These are phyloP conservation scores for Mycosarcoma mackinlayi DNA, from an alignment of 1,284 basidiomycete species.

Conservation along the genomic window DNA sequence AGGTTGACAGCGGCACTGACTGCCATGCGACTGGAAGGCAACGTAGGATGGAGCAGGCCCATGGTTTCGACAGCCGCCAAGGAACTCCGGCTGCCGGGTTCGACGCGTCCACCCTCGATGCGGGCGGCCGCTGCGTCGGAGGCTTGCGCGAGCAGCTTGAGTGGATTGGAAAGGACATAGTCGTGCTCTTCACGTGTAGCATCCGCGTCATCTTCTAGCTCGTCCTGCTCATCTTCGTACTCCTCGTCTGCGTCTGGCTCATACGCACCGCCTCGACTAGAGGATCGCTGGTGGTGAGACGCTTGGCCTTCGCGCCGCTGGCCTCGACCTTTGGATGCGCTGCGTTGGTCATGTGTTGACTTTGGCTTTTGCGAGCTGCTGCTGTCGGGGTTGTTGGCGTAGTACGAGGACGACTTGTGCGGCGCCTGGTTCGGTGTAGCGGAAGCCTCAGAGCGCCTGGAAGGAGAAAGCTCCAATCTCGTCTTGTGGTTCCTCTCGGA, in stretches of 20 bases:
- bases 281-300: slow-evolving; percentile 29
- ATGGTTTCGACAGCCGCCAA: slow-evolving; percentile 53
- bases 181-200: slow-evolving; percentile 49
- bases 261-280: slow-evolving; percentile 20
- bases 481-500: slow-evolving; percentile 31
- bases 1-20: slow-evolving; percentile 43
- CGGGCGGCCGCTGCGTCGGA: slow-evolving; percentile 53
- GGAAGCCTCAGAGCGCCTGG: slow-evolving; percentile 14
- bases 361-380: slow-evolving; percentile 15
- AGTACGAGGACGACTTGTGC: slow-evolving; percentile 11
- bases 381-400: slow-evolving; percentile 12
- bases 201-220: slow-evolving; percentile 51
- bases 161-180: slow-evolving; percentile 58
- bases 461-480: slow-evolving; percentile 35
- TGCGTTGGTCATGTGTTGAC: slow-evolving; percentile 18
- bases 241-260: slow-evolving; percentile 53
- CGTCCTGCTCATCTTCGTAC: slow-evolving; percentile 55
- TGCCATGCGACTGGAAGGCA: slow-evolving; percentile 45
- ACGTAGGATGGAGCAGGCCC: slow-evolving; percentile 45
- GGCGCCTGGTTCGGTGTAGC: slow-evolving; percentile 2
- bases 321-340: slow-evolving; percentile 24
- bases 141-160: slow-evolving; percentile 57
- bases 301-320: slow-evolving; percentile 20
- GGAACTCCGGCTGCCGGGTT: slow-evolving; percentile 33
- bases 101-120: slow-evolving; percentile 43